Percentiles rank a stretch among this genome's conserved stretches.
Conservation (phyloP, 176 grass and related monocot genomes). For the Lolium multiflorum region DNA sequence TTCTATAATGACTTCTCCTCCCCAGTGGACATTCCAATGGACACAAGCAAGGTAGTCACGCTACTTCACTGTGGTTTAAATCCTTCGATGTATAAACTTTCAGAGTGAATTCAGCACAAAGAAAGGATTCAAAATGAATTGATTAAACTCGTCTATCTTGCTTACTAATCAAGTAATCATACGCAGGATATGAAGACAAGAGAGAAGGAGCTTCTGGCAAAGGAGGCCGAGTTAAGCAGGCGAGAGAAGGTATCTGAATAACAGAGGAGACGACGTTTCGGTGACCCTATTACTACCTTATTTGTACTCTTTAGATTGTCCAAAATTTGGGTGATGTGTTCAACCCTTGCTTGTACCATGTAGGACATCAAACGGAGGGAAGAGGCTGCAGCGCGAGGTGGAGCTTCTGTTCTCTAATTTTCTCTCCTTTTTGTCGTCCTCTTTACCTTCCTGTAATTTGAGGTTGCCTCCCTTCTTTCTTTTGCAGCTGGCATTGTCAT, state of each 20-base stretch:
- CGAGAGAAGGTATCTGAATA: slow-evolving; percentile 68
- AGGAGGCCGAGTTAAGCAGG: slow-evolving; percentile 61
- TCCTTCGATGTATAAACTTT: not conserved
- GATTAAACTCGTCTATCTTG: not conserved
- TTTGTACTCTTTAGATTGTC: not conserved
- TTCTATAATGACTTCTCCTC: slow-evolving; percentile 67
- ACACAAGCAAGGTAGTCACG: slow-evolving; percentile 56
- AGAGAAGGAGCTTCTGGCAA: slow-evolving; percentile 69
- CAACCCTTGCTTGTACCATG: not conserved
- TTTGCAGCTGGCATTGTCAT: slow-evolving; percentile 58
- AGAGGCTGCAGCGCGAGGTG: slow-evolving; percentile 60
- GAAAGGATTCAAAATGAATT: not conserved
- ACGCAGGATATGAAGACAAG: slow-evolving; percentile 65
- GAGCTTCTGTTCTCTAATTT: not conserved
- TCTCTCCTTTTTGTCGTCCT: not conserved
- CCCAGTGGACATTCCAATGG: slow-evolving; percentile 67
- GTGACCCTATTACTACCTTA: not conserved
- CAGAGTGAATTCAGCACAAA: not conserved
- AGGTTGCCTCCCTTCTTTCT: not conserved
- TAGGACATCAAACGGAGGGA: slow-evolving; percentile 67
- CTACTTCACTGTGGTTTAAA: not conserved
- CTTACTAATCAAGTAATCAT: not conserved
- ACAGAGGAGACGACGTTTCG: not conserved
- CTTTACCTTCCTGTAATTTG: not conserved
- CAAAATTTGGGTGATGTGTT: not conserved